Percentiles rank a stretch among this genome's conserved stretches.
Conservation (phyloP, 225 moss, liverwort and hornwort genomes). For the Asterella californica region DNA sequence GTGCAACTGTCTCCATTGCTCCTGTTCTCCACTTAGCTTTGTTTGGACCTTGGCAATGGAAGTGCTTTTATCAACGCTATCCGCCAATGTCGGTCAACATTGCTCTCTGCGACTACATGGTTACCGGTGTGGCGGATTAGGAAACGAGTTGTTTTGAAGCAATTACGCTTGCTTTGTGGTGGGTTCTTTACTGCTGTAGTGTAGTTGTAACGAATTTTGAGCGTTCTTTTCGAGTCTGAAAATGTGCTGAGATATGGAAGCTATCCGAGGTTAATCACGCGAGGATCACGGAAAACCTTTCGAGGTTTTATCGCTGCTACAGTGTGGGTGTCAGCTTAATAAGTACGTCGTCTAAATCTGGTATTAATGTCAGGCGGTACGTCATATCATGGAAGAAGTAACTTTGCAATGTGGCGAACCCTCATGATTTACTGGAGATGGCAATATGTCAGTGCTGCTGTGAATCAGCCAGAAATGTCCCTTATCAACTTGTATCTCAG, state of each 20-base stretch:
- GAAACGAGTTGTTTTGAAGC: not conserved
- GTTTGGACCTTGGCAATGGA: not conserved
- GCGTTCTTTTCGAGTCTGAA: not conserved
- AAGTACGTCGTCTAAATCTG: not conserved
- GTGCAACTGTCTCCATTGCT: slow-evolving; percentile 9
- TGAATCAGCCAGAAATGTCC: not conserved
- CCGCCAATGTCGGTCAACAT: not conserved
- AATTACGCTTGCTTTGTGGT: not conserved
- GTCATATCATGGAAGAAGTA: not conserved
- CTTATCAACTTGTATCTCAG: not conserved
- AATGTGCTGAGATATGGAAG: not conserved
- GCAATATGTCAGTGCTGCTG: not conserved
- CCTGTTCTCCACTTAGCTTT: not conserved
- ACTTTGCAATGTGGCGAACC: not conserved
- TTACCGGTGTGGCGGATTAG: not conserved
- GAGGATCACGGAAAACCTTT: not conserved
- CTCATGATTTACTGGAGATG: not conserved
- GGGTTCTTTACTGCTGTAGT: not conserved
- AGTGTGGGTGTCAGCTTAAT: not conserved
- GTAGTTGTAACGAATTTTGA: not conserved
- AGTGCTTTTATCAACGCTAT: not conserved
- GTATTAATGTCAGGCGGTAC: not conserved
- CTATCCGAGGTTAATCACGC: not conserved
- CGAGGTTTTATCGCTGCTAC: not conserved
- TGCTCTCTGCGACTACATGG: too few relatives aligned